Percentiles rank a stretch among this genome's conserved stretches.
Conservation (phyloP, 202 grass and related monocot species). For the Miscanthus sacchariflorus region DNA sequence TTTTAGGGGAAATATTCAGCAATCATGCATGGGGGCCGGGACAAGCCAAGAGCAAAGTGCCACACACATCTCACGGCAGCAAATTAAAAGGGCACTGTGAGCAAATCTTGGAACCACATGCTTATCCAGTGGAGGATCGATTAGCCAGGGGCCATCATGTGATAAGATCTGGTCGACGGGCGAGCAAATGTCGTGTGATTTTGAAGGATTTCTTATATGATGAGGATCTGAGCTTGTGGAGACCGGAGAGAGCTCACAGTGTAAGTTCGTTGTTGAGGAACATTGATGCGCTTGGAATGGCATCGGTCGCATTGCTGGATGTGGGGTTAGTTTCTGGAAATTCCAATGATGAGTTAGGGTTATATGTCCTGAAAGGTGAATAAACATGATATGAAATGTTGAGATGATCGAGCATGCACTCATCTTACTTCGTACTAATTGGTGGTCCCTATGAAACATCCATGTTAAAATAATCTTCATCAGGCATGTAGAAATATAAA, state of each 20-base stretch:
- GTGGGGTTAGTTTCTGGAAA: background rate
- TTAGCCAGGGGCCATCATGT: slow-evolving; percentile 6
- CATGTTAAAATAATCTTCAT: too few species aligned
- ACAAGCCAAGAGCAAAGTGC: slow-evolving; percentile 11
- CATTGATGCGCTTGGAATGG: background rate
- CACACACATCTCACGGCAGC: background rate
- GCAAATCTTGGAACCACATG: slow-evolving; percentile 26
- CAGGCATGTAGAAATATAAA: too few species aligned
- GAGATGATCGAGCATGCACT: background rate
- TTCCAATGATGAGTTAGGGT: background rate
- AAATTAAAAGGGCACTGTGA: slow-evolving; percentile 1
- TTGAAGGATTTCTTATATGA: background rate
- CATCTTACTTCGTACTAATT: background rate
- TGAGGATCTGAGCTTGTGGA: background rate
- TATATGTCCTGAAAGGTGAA: background rate
- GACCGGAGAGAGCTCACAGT: background rate
- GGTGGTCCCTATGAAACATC: background rate
- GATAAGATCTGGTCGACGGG: slow-evolving; percentile 13
- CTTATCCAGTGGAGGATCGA: slow-evolving; percentile 20
- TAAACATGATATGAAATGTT: background rate
- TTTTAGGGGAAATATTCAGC: too few species aligned
- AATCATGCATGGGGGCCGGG: background rate
- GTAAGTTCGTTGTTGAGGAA: background rate
- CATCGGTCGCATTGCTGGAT: background rate
- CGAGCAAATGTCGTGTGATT: background rate